phyloP scores from a whole-genome alignment of 176 grass and related monocot species.

The Olyra latifolia region DNA sequence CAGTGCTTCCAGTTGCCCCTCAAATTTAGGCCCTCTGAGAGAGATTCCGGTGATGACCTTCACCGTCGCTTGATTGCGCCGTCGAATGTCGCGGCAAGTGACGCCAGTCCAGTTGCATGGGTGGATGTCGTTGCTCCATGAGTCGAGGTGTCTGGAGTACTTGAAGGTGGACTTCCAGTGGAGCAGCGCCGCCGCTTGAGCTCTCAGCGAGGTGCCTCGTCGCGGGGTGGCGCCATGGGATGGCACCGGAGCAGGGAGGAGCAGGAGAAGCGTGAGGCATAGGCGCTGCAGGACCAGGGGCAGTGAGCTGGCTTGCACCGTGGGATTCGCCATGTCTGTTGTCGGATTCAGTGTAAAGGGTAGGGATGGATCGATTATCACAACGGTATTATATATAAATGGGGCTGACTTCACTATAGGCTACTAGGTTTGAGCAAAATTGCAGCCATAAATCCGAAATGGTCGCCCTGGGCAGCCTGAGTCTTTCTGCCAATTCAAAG shows the following conservation, averaged over 20 bases:
- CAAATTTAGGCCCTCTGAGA: background rate
- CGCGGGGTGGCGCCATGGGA: no score
- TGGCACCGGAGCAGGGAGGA: background rate
- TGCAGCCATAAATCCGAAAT: no score
- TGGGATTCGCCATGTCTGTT: background rate
- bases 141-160: background rate
- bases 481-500: no score
- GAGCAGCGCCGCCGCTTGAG: no score
- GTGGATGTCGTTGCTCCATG: background rate
- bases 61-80: background rate
- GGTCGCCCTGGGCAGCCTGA: no score
- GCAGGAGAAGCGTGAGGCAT: background rate
- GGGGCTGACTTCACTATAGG: no score
- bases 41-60: background rate
- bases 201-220: no score
- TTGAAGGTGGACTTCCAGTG: background rate
- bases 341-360: no score
- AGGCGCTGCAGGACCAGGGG: background rate
- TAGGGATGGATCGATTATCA: no score
- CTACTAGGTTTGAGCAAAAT: no score
- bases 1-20: background rate
- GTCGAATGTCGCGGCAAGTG: background rate
- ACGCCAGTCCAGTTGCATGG: constrained; percentile 23
- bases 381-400: no score
- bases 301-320: background rate